phyloP scores from a whole-genome alignment of 768 basidiomycete species.

The Mycena albidolilacea region DNA sequence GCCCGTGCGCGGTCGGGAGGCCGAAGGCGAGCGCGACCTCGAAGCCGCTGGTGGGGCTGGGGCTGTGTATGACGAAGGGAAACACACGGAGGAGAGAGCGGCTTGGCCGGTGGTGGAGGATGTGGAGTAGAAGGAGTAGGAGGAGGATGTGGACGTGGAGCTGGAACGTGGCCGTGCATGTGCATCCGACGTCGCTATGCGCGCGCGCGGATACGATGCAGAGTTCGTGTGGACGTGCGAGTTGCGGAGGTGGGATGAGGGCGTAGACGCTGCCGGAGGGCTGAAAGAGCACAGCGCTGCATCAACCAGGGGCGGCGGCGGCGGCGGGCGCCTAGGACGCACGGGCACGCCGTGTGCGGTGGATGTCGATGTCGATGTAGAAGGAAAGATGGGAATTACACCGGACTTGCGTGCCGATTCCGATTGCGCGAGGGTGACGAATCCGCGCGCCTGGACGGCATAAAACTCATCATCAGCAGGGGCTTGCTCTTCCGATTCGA shows the following conservation, averaged over 20 bases:
- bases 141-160: neutral
- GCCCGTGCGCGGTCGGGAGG: neutral
- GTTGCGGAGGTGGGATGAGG: neutral
- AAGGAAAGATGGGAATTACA: neutral
- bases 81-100: neutral
- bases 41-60: neutral
- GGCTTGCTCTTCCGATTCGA: neutral
- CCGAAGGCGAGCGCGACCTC: neutral
- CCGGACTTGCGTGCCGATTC: neutral
- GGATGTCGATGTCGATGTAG: neutral
- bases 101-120: too few species aligned
- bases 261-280: neutral
- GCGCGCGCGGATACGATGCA: neutral
- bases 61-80: neutral
- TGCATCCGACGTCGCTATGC: neutral
- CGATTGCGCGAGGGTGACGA: neutral
- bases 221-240: neutral
- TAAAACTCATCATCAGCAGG: slow-evolving; percentile 5
- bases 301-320: neutral
- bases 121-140: too few species aligned
- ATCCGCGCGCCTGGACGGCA: neutral
- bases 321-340: neutral
- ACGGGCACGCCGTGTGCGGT: neutral
- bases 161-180: neutral
- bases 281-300: neutral